Base-by-base conservation (phyloP, 179 eudicot genomes). In the Silene noctiflora region DNA sequence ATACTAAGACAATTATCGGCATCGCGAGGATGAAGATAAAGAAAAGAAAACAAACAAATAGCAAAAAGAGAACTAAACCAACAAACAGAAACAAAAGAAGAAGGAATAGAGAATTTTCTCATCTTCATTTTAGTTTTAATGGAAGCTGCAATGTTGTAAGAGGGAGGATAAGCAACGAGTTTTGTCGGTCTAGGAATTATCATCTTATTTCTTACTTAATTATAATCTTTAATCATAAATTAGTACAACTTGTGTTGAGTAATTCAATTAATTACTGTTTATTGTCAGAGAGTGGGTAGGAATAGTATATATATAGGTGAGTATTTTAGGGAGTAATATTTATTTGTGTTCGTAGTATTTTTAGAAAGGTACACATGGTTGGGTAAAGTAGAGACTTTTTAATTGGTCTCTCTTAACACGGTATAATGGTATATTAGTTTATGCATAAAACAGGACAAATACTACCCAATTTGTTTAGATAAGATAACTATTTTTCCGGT, bases 41-140 rank as follows among this genome's bases (percentile, higher is more conserved):
- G 74, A 14, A 82, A 72, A 2, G 85, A 75, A 11, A 82, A 48
- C 29, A 79, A 79, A 12, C 80, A 82, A 22, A 73, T 22, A 6
- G 80, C 80, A 61, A 82, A 82, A 13, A 82, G 73, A 31, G 77
- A 51, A 11, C 75, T 79, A 20, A 82, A 58, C 67, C 77, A 33
- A 48, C 74, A 82, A 60, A 82, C 31, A 62, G 77, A 72, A 22
- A 79, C 79, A 67, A 79, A 79, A 46, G 82, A 79, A 11, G 73
- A 58, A 20, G 85, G 59, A 10, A 75, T 75, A 6, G 77, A 71
- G n/a, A 81, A 71, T 29, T 82, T 82, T 14, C 72, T 66, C 65
- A 74, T 68, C 51, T 61, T 68, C 66, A 48, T 72, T 53, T 53
- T 71, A 25, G 61, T 53, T 51, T 53, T 11, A 21, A 68, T 19